These are phyloP conservation scores for Oropetium thomaeum DNA, from an alignment of 176 grass and related monocot genomes.

Conservation along the genomic window DNA sequence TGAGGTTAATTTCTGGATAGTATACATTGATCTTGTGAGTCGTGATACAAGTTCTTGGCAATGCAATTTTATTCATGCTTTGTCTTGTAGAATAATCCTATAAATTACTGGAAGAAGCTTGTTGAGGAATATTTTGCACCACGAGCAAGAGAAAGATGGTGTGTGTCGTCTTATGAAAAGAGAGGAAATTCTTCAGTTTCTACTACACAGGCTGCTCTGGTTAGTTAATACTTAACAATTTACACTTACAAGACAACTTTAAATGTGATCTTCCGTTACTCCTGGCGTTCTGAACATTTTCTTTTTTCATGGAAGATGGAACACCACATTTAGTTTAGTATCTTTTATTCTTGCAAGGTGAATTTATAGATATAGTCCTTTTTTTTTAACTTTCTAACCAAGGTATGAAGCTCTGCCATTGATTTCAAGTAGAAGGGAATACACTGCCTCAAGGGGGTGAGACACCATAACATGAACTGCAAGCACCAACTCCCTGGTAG, in stretches of 20 bases:
- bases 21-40: conserved; percentile 8
- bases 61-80: conserved; percentile 29
- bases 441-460: not conserved
- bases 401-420: not conserved
- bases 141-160: conserved; percentile 86
- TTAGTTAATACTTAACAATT: conserved; percentile 33
- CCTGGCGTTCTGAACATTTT: not conserved
- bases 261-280: too few relatives aligned
- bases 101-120: conserved; percentile 94
- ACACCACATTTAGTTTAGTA: not conserved
- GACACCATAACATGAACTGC: not conserved
- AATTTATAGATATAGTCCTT: not conserved
- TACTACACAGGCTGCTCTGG: conserved; percentile 62
- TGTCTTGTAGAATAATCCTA: conserved; percentile 76
- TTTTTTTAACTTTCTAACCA: not conserved
- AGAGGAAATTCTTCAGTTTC: conserved; percentile 57
- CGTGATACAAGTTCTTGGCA: not conserved
- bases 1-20: conserved; percentile 46
- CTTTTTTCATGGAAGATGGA: conserved; percentile 9
- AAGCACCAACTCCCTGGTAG: not conserved
- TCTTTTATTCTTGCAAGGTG: conserved; percentile 9
- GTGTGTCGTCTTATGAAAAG: conserved; percentile 84
- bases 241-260: too few relatives aligned
- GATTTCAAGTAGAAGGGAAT: not conserved
- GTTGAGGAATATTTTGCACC: conserved; percentile 94